Conservation (phyloP, 345 rosid genomes). For the Acer yangbiense region DNA sequence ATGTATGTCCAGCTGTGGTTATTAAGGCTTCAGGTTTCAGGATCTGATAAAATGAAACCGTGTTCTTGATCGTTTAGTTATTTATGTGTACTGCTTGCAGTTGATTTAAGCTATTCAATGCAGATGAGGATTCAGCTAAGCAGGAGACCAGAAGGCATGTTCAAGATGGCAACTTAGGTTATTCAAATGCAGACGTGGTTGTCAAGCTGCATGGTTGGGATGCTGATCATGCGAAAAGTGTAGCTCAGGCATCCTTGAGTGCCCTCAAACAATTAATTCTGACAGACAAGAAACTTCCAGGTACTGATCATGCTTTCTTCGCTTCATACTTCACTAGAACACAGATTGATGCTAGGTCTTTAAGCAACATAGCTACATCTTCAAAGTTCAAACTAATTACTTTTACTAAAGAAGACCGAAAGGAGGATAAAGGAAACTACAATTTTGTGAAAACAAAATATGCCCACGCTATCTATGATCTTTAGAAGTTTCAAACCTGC, state of each 20-base stretch:
- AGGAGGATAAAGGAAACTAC: background rate
- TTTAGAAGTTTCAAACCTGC: background rate
- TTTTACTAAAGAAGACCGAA: background rate
- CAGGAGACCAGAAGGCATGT: slow-evolving; percentile 66
- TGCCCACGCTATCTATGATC: background rate
- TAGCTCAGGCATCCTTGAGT: slow-evolving; percentile 84
- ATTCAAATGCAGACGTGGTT: slow-evolving; percentile 85
- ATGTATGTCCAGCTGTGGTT: background rate
- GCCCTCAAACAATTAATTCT: slow-evolving; percentile 77
- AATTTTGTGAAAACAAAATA: background rate
- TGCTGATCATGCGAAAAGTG: slow-evolving; percentile 65
- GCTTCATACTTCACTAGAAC: background rate
- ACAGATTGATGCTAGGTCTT: background rate
- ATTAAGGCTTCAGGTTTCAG: background rate
- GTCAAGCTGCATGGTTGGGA: slow-evolving; percentile 93
- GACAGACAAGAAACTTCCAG: slow-evolving; percentile 80
- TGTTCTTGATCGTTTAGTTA: background rate
- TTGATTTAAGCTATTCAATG: slow-evolving; percentile 1
- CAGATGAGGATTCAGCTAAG: slow-evolving; percentile 80
- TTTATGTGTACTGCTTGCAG: background rate
- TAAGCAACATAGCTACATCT: background rate
- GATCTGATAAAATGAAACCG: background rate
- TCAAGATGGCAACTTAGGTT: slow-evolving; percentile 53
- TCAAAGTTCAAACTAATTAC: background rate
- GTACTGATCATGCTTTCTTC: slow-evolving; percentile 34